Evolutionary conservation across 2,329 filamentous ascomycete genomes (phyloP), one percentile per base, ranked within the genome.

Genomic region (Aureobasidium sp.): DNA sequence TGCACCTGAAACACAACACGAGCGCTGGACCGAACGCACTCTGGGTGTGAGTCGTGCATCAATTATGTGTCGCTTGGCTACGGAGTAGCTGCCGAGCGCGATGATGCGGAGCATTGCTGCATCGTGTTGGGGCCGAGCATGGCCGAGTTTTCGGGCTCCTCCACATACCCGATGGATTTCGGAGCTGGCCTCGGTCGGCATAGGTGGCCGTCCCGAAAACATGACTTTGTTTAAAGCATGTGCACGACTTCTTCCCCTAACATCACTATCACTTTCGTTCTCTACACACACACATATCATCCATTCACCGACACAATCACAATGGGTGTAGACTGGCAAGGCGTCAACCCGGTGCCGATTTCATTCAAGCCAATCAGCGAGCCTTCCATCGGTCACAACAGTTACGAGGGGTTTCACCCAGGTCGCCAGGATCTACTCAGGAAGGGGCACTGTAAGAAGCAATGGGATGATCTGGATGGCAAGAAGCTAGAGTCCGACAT

Each of bases 361-460:
- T 68, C 69, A 23, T 68, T 68, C 67, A 72, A 71, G 67, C 76
- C 73, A 20, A 79, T 77, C 33, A 76, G 68, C 47, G 71, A 75
- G 67, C 78, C 80, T 27, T 74, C 77, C n/a, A 67, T 76, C 4
- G 80, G 79, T 31, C 75, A 78, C 43, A 82, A 82, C 69, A 78
- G 79, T 68, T 82, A 82, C 61, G 72, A 79, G 71, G 76, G 76
- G 36, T 77, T 81, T 65, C 71, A 76, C 50, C 76, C 79, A 0
- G 76, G 79, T 13, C 79, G 80, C 68, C 72, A 69, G 20, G 81
- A 83, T 66, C 69, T 82, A 10, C 72, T 83, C 1, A 70, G 71
- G 8, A 76, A 73, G 56, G 80, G 80, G 47, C 58, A 61, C 58
- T 61, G 58, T 15, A 61, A 61, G 11, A 61, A 61, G 58, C 58